Base-by-base conservation (phyloP, 2,329 filamentous ascomycete genomes). In the Elsinoe ampelina region DNA sequence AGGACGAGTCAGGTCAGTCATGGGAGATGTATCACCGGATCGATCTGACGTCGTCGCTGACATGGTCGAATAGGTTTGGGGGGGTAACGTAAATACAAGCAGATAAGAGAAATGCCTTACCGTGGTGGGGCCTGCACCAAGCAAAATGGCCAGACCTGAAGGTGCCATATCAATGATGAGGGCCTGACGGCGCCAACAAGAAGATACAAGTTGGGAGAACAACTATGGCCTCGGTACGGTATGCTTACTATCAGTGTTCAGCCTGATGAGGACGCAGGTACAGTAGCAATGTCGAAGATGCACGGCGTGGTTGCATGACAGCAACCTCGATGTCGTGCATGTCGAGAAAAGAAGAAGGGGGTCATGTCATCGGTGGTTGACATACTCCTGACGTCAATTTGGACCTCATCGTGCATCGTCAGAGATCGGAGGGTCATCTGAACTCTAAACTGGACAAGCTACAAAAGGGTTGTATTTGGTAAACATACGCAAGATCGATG, bases 81-180 rank as follows among this genome's bases (percentile, higher is more conserved):
- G 11, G 55, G n/a, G 12, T 22, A 32, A 17, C 39, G 57, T 43
- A 34, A n/a, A 32, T 5, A 45, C 4, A 10, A 19, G 26, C 20
- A 12, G 19, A 22, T 26, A 17, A 32, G 22, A 26, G 19, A 45
- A 32, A 22, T 34, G n/a, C 62, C 58, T 57, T 64, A 66, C 70
- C 2, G 70, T 70, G 26, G 68, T 71, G 41, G 75, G 76, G 47
- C 77, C 76, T 34, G 76, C 77, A 34, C 77, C 77, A 35, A 79
- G 73, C 41, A 79, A 67, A 54, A 80, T 78, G 47, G 76, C 77
- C 15, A 79, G 70, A 56, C 76, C 77, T 57, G 64, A 68, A 5
- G 76, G 75, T 47, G 76, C 62, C 75, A 79, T 78, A 17, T 15
- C 7, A 22, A 45, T 45, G 41, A 45, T 45, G 41, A 45, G 11